Evolutionary conservation across 805 yeast genomes (phyloP).

Genomic region (Yamadazyma kitorensis): DNA sequence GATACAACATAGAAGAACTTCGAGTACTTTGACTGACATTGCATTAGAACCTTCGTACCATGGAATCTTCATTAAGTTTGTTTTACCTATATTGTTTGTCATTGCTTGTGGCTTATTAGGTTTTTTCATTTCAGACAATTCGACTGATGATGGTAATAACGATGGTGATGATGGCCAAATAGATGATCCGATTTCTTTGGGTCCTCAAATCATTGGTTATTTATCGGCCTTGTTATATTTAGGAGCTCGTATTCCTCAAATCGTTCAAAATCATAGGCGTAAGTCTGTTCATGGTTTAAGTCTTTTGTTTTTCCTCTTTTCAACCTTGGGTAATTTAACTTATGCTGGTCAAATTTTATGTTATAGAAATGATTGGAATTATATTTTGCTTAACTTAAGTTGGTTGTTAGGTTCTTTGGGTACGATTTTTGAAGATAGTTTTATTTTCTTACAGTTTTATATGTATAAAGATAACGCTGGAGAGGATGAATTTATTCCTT

Average conservation of each 20-base stretch:
- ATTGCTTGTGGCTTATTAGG: conserved; percentile 61
- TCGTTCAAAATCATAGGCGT: conserved; percentile 71
- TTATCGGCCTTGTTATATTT: conserved; percentile 64
- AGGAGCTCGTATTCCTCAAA: conserved; percentile 81
- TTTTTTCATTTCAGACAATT: conserved; percentile 46
- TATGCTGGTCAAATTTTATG: conserved; percentile 71
- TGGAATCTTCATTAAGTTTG: conserved; percentile 47
- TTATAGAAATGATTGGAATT: conserved; percentile 59
- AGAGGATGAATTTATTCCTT: too few relatives aligned
- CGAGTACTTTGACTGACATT: conserved; percentile 50
- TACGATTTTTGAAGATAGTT: conserved; percentile 65
- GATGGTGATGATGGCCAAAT: conserved; percentile 20
- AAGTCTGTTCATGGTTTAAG: conserved; percentile 85
- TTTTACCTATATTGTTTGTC: conserved; percentile 62
- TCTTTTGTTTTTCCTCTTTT: conserved; percentile 70
- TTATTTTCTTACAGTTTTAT: conserved; percentile 68
- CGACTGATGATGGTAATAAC: conserved; percentile 17
- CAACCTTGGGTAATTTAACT: conserved; percentile 72
- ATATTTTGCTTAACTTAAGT: conserved; percentile 60
- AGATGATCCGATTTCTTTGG: conserved; percentile 32
- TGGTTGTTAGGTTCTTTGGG: conserved; percentile 82
- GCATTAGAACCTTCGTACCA: conserved; percentile 47
- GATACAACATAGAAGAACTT: conserved; percentile 41
- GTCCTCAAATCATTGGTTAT: conserved; percentile 71
- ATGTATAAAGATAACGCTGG: conserved; percentile 42